Evolutionary conservation across 2,329 filamentous ascomycete species (phyloP), one percentile per base, ranked within the genome.

Genomic region (Samsoniella hepiali): DNA sequence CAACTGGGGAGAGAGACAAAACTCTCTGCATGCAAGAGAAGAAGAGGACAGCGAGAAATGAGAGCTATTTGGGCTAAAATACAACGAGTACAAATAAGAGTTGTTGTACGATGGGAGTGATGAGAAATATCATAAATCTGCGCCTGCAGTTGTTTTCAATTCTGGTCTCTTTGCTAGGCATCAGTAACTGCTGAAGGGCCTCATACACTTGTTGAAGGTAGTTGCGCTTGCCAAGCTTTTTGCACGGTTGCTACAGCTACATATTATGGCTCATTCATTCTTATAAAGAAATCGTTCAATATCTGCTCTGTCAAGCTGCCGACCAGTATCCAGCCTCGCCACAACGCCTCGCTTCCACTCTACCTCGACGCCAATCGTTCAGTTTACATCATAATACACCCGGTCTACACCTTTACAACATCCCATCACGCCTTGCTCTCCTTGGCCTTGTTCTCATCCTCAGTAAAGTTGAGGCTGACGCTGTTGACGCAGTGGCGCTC

Each of bases 401-500:
- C 31, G 2, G 36, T 29, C 17, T 5, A 13, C 47, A 53, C 27
- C 13, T 38, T 8, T 42, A 17, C 7, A 6, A 29, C 2, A 27
- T 5, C 9, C 31, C 29, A 34, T 70, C 50, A 75, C 40, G 70
- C 77, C 70, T 78, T 78, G 63, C 72, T 78, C 36, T 76, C 76
- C 65, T 75, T 76, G 38, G 65, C 74, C 56, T 75, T 72, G 69
- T 85, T 84, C 66, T 91, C 88, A 56, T 91, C 82, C 1, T 82
- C 80, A 1, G 81, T 84, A 73, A 99, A 98, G 70, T 88, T 95
- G 77, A 98, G 80, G 74, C 91, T 96, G 60, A 98, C 79, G 72
- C 91, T 95, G 74, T 98, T 99, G 64, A 99, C 95, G 73, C 95
- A 99, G 79, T 99, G 95, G 66, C 95, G 84, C 85, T 99, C 95